phyloP scores from a whole-genome alignment of 768 basidiomycete genomes.

The Kwoniella sp. region DNA sequence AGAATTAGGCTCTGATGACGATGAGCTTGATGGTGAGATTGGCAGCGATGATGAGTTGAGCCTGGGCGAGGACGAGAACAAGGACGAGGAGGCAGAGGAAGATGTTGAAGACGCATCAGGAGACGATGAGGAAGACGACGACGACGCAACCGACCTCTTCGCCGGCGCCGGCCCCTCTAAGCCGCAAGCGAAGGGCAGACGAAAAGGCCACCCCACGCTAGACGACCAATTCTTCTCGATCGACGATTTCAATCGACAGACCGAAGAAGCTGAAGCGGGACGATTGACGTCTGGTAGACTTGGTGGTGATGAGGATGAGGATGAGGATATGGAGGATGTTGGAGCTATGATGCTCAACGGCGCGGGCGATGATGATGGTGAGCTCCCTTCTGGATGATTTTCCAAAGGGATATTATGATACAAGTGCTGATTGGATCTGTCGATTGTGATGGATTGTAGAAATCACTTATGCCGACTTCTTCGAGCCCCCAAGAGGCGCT shows the following conservation, averaged over 20 bases:
- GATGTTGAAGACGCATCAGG: slow-evolving; percentile 45
- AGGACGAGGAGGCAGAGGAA: slow-evolving; percentile 35
- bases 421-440: too few relatives aligned
- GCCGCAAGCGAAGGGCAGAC: slow-evolving; percentile 6
- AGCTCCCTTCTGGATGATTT: slow-evolving; percentile 19
- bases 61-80: slow-evolving; percentile 23
- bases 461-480: slow-evolving; percentile 56
- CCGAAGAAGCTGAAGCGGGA: slow-evolving; percentile 73
- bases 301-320: slow-evolving; percentile 55
- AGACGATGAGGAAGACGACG: slow-evolving; percentile 46
- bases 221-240: slow-evolving; percentile 92
- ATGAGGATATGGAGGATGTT: slow-evolving; percentile 47
- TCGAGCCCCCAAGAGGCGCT: slow-evolving; percentile 48
- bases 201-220: slow-evolving; percentile 61
- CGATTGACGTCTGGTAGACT: slow-evolving; percentile 66
- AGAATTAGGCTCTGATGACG: slow-evolving; percentile 42
- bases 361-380: slow-evolving; percentile 46
- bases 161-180: slow-evolving; percentile 39
- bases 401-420: too few relatives aligned
- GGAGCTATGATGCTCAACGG: slow-evolving; percentile 41
- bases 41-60: slow-evolving; percentile 20
- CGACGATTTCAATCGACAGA: slow-evolving; percentile 80
- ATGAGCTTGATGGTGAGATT: slow-evolving; percentile 40
- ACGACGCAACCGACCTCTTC: slow-evolving; percentile 49
- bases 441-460: too few relatives aligned